Evolutionary conservation across 192 early-diverging fungal species (phyloP).

Genomic region (Coemansia sp.): DNA sequence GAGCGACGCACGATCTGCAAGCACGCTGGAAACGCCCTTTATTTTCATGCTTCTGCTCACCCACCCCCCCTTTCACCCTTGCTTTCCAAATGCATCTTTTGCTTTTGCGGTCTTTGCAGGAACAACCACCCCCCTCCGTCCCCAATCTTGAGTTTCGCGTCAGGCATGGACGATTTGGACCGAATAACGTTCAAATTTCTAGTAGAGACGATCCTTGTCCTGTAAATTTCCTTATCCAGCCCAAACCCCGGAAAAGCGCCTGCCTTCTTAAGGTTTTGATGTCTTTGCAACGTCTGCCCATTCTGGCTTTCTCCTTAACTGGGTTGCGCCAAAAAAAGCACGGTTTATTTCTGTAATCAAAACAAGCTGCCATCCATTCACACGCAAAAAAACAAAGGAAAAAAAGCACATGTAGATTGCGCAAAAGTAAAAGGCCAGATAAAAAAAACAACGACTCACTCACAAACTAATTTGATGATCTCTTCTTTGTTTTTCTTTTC

Average conservation of each 20-base stretch:
- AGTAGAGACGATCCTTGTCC: background rate
- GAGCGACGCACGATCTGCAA: background rate
- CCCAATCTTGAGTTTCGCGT: constrained; percentile 2
- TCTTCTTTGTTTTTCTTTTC: background rate
- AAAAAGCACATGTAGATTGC: background rate
- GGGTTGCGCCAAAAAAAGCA: background rate
- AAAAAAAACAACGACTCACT: background rate
- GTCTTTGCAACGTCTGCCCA: background rate
- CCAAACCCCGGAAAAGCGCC: too few species aligned
- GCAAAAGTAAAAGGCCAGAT: background rate
- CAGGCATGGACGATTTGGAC: background rate
- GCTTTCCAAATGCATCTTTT: constrained; percentile 5
- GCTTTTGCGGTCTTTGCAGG: constrained; percentile 4
- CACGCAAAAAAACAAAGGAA: background rate
- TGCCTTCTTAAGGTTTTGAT: background rate
- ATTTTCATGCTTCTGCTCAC: background rate
- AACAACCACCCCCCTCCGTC: background rate
- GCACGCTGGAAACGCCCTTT: background rate
- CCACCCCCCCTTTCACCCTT: background rate
- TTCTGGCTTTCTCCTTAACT: background rate
- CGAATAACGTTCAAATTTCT: background rate
- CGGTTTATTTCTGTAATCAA: background rate
- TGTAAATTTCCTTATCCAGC: background rate
- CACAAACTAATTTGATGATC: background rate
- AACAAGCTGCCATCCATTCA: background rate